Conservation (phyloP, 345 rosid genomes). For the Rhodomyrtus tomentosa region DNA sequence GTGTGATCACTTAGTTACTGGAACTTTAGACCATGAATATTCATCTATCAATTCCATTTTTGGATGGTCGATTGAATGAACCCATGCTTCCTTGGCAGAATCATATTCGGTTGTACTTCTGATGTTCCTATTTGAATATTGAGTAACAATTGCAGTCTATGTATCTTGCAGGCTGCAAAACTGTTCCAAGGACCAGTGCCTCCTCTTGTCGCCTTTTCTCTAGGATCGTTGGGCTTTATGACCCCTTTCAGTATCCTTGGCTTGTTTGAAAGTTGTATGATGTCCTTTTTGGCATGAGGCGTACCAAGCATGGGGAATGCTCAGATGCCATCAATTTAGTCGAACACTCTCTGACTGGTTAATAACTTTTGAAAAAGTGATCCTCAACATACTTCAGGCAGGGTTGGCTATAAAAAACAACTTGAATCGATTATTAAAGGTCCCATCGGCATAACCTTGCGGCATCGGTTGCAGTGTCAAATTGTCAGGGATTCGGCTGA, state of each 20-base stretch:
- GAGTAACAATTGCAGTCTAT: not conserved
- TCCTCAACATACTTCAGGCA: slow-evolving; percentile 49
- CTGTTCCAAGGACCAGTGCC: slow-evolving; percentile 99
- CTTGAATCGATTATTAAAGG: slow-evolving; percentile 67
- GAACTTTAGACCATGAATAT: not conserved
- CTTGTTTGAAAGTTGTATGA: not conserved
- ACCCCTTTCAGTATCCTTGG: slow-evolving; percentile 93
- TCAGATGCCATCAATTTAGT: not conserved
- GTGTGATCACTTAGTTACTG: not conserved
- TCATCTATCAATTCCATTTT: not conserved
- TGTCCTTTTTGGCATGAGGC: not conserved
- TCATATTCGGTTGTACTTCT: not conserved
- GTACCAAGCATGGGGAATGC: not conserved
- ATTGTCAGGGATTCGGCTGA: slow-evolving; percentile 68
- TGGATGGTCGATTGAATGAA: not conserved
- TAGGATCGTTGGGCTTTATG: slow-evolving; percentile 99
- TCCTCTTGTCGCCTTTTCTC: slow-evolving; percentile 82
- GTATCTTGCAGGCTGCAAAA: slow-evolving; percentile 69
- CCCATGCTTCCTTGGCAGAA: not conserved
- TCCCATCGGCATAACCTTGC: slow-evolving; percentile 85
- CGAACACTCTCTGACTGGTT: not conserved
- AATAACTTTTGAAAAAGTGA: not conserved
- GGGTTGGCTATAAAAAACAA: slow-evolving; percentile 69
- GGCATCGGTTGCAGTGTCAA: slow-evolving; percentile 75
- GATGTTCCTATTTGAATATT: not conserved